These are phyloP conservation scores for Chamaecrista fasciculata DNA, from an alignment of 306 rosid species.

Conservation along the genomic window DNA sequence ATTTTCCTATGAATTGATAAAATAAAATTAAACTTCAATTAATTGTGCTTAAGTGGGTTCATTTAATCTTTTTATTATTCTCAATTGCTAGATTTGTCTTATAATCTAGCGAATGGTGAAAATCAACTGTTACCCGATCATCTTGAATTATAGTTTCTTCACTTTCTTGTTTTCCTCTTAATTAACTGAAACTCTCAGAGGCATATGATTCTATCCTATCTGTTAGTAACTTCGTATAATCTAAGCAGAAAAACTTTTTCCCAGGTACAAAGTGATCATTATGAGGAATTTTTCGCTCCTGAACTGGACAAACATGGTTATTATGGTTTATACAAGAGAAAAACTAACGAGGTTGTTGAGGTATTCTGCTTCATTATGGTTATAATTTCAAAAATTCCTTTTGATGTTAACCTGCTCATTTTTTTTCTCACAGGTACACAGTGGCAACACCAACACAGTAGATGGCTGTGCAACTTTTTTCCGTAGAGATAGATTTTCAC, in stretches of 20 bases:
- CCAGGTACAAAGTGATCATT: constrained; percentile 97
- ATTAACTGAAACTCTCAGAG: neutral
- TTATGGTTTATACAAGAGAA: constrained; percentile 81
- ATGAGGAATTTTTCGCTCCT: constrained; percentile 80
- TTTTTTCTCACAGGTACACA: constrained; percentile 55
- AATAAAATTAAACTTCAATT: constrained; percentile 11
- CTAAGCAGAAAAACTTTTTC: constrained; percentile 17
- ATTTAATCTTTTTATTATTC: neutral
- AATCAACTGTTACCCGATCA: neutral
- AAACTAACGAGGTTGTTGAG: constrained; percentile 76
- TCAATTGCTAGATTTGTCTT: neutral
- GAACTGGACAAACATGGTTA: constrained; percentile 95
- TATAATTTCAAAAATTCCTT: neutral
- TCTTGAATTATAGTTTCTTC: neutral
- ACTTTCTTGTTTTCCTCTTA: neutral
- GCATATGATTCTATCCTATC: constrained; percentile 7
- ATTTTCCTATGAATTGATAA: neutral
- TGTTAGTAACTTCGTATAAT: constrained; percentile 11
- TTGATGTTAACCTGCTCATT: constrained; percentile 24
- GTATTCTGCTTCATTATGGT: constrained; percentile 16
- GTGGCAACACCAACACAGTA: constrained; percentile 56
- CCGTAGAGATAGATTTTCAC: constrained; percentile 94
- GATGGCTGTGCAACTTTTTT: constrained; percentile 99
- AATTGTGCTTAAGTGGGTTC: neutral
- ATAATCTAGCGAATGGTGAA: neutral